Conservation (phyloP, 208 protist species). For the Polymyxa betae region DNA sequence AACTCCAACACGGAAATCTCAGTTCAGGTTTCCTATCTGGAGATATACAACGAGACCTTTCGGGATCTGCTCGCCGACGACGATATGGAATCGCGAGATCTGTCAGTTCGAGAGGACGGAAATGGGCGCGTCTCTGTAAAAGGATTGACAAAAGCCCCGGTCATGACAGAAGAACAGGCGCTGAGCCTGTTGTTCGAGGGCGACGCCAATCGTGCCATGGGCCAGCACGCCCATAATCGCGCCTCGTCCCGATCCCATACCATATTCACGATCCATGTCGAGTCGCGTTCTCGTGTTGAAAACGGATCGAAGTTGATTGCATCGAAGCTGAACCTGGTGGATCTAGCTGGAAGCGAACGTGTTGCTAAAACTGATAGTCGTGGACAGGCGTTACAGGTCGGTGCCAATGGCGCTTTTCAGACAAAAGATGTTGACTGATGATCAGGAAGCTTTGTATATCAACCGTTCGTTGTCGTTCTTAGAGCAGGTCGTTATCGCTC, state of each 20-base stretch:
- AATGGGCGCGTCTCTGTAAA: slow-evolving; percentile 58
- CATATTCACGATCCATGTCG: slow-evolving; percentile 81
- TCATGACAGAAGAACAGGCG: slow-evolving; percentile 77
- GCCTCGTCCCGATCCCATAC: slow-evolving; percentile 76
- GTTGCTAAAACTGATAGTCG: slow-evolving; percentile 67
- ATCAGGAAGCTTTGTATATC: slow-evolving; percentile 76
- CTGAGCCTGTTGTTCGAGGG: slow-evolving; percentile 81
- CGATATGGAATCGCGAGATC: not conserved
- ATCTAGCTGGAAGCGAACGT: slow-evolving; percentile 84
- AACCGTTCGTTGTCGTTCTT: slow-evolving; percentile 86
- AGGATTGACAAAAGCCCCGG: slow-evolving; percentile 40
- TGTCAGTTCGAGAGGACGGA: slow-evolving; percentile 24
- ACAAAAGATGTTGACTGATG: slow-evolving; percentile 55
- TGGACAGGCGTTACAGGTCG: slow-evolving; percentile 46
- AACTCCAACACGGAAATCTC: not conserved
- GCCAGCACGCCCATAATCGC: slow-evolving; percentile 71
- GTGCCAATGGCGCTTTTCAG: slow-evolving; percentile 50
- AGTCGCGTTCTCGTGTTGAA: slow-evolving; percentile 78
- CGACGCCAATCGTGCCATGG: slow-evolving; percentile 73
- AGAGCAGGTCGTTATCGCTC: slow-evolving; percentile 81
- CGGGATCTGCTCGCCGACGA: not conserved
- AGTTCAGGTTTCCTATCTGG: slow-evolving; percentile 53
- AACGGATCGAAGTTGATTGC: slow-evolving; percentile 69
- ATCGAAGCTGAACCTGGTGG: slow-evolving; percentile 83
- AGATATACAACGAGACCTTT: slow-evolving; percentile 57